These are phyloP conservation scores for Acacia melanoxylon DNA, from an alignment of 306 rosid species.

Conservation along the genomic window DNA sequence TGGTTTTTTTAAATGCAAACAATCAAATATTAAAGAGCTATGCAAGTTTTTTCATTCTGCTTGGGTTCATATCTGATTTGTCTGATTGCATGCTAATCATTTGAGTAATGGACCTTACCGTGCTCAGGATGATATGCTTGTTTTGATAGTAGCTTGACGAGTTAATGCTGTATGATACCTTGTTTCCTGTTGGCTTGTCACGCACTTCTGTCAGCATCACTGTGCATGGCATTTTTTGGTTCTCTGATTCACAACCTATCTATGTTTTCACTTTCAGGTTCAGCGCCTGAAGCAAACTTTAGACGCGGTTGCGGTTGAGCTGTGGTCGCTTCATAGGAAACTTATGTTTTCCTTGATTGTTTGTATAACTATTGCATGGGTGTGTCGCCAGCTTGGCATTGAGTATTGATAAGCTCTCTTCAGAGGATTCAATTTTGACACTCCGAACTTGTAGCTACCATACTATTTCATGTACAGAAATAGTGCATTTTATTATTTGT, in stretches of 20 bases:
- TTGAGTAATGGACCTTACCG: not conserved
- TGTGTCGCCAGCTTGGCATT: not conserved
- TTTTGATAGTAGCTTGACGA: not conserved
- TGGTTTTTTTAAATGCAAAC: not conserved
- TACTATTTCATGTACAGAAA: conserved; percentile 29
- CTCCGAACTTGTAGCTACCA: not conserved
- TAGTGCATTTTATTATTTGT: not conserved
- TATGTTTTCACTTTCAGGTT: conserved; percentile 54
- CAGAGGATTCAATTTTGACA: conserved; percentile 35
- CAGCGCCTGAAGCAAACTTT: conserved; percentile 29
- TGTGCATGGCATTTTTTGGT: not conserved
- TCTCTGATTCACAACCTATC: conserved; percentile 19
- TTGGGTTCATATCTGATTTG: not conserved
- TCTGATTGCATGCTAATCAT: not conserved
- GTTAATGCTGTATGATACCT: not conserved
- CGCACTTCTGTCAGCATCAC: not conserved
- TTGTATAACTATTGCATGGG: not conserved
- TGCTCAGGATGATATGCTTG: not conserved
- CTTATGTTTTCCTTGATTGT: not conserved
- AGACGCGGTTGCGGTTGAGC: not conserved
- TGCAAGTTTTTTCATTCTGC: not conserved
- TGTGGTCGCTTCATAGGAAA: conserved; percentile 22
- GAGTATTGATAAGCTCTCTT: not conserved
- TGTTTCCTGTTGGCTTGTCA: not conserved
- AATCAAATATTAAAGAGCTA: not conserved